phyloP scores from a whole-genome alignment of 106 monocot species.

The Vanilla planifolia region DNA sequence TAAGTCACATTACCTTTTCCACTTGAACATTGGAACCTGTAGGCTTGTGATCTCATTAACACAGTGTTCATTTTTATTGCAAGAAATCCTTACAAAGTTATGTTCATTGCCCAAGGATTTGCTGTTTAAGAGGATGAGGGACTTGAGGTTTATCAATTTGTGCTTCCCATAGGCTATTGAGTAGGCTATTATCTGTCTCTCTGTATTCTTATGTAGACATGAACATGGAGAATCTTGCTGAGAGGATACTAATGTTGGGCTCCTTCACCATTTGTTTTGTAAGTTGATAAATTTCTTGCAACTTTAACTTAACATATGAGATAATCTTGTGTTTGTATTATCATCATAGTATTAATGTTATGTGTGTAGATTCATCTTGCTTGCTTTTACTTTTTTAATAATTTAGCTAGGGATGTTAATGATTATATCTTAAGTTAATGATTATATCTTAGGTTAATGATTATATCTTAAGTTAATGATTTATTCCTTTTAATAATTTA shows the following conservation, averaged over 20 bases:
- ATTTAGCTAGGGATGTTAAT: no score
- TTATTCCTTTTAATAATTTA: no score
- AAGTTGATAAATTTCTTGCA: neutral
- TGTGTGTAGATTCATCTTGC: no score
- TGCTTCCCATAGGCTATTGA: slow-evolving; percentile 35
- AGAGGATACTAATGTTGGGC: no score
- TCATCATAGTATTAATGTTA: no score
- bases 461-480: no score
- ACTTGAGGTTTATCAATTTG: slow-evolving; percentile 93
- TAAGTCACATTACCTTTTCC: slow-evolving; percentile 96
- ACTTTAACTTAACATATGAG: neutral
- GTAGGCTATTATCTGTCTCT: slow-evolving; percentile 50
- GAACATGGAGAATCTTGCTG: no score
- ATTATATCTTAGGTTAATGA: no score
- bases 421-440: no score
- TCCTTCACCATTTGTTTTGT: no score
- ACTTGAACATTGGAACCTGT: slow-evolving; percentile 91
- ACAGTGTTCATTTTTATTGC: slow-evolving; percentile 89
- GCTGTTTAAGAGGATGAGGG: slow-evolving; percentile 94
- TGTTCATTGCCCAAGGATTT: slow-evolving; percentile 94
- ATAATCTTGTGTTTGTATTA: neutral
- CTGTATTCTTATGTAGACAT: neutral
- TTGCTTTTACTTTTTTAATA: neutral
- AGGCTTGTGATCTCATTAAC: slow-evolving; percentile 83
- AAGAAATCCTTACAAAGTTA: slow-evolving; percentile 88